Percentiles rank a stretch among this genome's conserved stretches.
Conservation (phyloP, 2,329 filamentous ascomycete genomes). For the Colletotrichum somersetense region DNA sequence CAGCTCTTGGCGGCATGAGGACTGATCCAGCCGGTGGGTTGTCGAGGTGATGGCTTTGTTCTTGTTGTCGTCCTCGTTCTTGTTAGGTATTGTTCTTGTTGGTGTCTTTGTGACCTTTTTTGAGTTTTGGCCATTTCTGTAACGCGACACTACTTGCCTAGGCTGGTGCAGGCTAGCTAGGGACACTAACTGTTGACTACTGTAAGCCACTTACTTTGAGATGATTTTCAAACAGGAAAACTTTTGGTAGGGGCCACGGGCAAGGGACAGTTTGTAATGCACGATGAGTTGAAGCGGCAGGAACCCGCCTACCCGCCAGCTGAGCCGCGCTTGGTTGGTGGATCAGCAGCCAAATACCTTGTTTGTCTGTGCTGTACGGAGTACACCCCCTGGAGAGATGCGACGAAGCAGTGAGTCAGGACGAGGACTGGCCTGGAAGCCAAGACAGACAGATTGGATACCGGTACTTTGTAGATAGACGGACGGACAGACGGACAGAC, state of each 20-base stretch:
- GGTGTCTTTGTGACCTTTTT: not conserved
- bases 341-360: not conserved
- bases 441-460: not conserved
- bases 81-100: not conserved
- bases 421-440: not conserved
- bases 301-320: constrained; percentile 8
- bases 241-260: not conserved
- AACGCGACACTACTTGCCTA: constrained; percentile 12
- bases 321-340: constrained; percentile 11
- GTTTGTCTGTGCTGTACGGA: constrained; percentile 24
- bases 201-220: not conserved
- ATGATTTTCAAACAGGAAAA: not conserved
- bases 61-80: not conserved
- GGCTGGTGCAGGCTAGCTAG: not conserved
- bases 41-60: not conserved
- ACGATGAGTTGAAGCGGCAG: constrained; percentile 13
- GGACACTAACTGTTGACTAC: not conserved
- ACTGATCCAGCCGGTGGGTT: not conserved
- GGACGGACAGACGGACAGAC: not conserved
- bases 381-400: constrained; percentile 4
- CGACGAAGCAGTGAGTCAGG: constrained; percentile 14
- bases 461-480: not conserved
- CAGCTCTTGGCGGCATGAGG: constrained; percentile 17
- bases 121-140: constrained; percentile 30
- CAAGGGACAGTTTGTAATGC: not conserved